Conservation (phyloP, 2,329 filamentous ascomycete species). For the Pezicula carpinea region DNA sequence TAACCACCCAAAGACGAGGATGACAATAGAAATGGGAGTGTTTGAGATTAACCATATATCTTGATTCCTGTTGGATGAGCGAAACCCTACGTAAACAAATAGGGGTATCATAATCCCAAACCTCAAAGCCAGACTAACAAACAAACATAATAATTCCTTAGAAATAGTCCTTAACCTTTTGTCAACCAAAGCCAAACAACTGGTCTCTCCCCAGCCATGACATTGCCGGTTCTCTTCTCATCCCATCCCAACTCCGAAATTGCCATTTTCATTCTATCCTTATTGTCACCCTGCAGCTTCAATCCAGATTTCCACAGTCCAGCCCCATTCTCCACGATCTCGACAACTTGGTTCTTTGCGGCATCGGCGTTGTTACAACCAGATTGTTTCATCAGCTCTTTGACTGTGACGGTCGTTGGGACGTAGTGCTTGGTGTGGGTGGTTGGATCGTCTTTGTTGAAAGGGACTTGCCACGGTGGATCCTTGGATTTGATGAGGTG, state of each 20-base stretch:
- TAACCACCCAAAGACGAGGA: too few relatives aligned
- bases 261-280: conserved; percentile 41
- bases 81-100: too few relatives aligned
- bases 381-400: conserved; percentile 53
- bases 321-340: conserved; percentile 49
- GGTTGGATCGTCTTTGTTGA: conserved; percentile 37
- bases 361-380: conserved; percentile 47
- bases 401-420: conserved; percentile 47
- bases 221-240: conserved; percentile 37
- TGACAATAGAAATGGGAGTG: too few relatives aligned
- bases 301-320: conserved; percentile 57
- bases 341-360: conserved; percentile 52
- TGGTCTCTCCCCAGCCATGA: conserved; percentile 40
- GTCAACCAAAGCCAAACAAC: conserved; percentile 58
- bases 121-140: too few relatives aligned
- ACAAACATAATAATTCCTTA: too few relatives aligned
- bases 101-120: too few relatives aligned
- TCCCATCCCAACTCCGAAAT: conserved; percentile 58
- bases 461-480: conserved; percentile 47
- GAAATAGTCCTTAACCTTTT: conserved; percentile 38
- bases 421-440: conserved; percentile 45
- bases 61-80: too few relatives aligned
- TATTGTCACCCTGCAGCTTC: conserved; percentile 45
- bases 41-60: too few relatives aligned
- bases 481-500: conserved; percentile 48